Evolutionary conservation across 2,329 filamentous ascomycete genomes (phyloP).

Genomic region (Stachybotrys elegans): DNA sequence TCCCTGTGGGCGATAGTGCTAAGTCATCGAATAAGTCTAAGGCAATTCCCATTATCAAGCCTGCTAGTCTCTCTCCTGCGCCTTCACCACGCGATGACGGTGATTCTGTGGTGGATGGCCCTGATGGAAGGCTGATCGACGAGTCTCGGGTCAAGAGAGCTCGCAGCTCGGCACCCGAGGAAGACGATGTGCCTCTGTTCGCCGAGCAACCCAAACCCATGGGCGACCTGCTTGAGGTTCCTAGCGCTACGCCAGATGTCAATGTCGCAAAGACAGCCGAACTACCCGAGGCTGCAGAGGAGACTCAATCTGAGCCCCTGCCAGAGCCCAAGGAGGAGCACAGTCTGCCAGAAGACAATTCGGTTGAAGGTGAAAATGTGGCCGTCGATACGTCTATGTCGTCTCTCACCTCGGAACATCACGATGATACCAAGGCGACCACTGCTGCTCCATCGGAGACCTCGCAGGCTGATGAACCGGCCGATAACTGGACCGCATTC

Average conservation of each 20-base stretch:
- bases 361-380: constrained; percentile 36
- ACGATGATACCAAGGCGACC: constrained; percentile 47
- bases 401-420: constrained; percentile 47
- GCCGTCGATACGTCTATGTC: constrained; percentile 48
- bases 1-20: constrained; percentile 55
- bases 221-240: constrained; percentile 6
- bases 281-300: constrained; percentile 15
- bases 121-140: constrained; percentile 56
- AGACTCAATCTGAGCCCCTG: constrained; percentile 12
- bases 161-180: constrained; percentile 58
- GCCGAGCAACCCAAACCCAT: constrained; percentile 46
- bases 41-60: constrained; percentile 74
- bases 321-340: constrained; percentile 14
- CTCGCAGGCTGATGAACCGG: constrained; percentile 43
- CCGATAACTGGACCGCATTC: constrained; percentile 47
- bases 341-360: constrained; percentile 19
- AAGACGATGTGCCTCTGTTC: constrained; percentile 71
- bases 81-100: constrained; percentile 18
- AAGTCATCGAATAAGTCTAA: constrained; percentile 71
- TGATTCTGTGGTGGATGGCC: constrained; percentile 19
- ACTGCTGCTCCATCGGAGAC: constrained; percentile 48
- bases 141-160: constrained; percentile 72
- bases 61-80: constrained; percentile 46
- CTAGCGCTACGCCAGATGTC: too few relatives aligned
- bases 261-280: too few relatives aligned